Evolutionary conservation across 345 rosid species (phyloP).

Genomic region (Syzygium oleosum): DNA sequence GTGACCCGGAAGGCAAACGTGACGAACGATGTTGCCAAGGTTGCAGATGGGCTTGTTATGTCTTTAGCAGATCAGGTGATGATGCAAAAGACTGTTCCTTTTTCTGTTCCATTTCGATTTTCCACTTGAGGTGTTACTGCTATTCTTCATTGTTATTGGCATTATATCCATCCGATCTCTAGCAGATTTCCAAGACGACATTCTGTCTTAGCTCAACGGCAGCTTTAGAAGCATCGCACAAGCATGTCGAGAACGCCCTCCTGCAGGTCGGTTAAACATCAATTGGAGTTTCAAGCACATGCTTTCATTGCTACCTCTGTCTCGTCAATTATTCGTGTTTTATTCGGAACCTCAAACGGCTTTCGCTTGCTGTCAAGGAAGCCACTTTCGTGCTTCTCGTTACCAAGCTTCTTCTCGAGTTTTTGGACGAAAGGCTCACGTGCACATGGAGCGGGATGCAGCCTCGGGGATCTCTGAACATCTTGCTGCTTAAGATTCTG

Average conservation of each 20-base stretch:
- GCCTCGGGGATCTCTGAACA: constrained; percentile 85
- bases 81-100: neutral
- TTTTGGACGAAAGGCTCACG: constrained; percentile 91
- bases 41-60: constrained; percentile 89
- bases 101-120: neutral
- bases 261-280: constrained; percentile 61
- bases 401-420: constrained; percentile 91
- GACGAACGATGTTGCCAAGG: constrained; percentile 77
- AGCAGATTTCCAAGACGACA: constrained; percentile 74
- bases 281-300: neutral
- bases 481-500: constrained; percentile 96
- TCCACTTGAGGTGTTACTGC: neutral
- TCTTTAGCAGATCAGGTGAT: constrained; percentile 87
- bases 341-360: constrained; percentile 21
- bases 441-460: constrained; percentile 97
- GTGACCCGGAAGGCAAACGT: constrained; percentile 68
- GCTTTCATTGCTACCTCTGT: neutral
- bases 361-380: constrained; percentile 86
- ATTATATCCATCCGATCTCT: neutral
- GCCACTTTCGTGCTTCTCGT: constrained; percentile 86
- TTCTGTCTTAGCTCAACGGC: constrained; percentile 85
- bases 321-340: neutral
- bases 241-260: constrained; percentile 95
- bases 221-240: constrained; percentile 87
- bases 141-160: neutral